Base-by-base conservation (phyloP, 805 yeast species). In the Metschnikowia amazonensis region DNA sequence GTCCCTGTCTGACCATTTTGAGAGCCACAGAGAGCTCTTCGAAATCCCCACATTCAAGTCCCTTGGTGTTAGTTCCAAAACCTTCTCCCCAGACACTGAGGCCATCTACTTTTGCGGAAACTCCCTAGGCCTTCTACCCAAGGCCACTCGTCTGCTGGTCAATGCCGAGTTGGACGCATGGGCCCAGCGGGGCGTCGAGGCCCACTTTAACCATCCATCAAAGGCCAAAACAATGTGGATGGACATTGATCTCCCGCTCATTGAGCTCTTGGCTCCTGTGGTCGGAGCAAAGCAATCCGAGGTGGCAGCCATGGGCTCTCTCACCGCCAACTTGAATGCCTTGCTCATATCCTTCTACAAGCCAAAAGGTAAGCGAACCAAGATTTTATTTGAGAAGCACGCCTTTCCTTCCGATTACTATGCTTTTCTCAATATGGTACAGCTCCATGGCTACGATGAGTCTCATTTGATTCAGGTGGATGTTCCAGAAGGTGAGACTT, bases 391-490 rank as follows among this genome's bases (percentile, higher is more conserved):
- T 60, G 98, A 90, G 59, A 81, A 81, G 55, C 85, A 83, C 47
- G 92, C 97, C 0, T 90, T 90, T 59, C 97, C 98, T 0, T 86
- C 96, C 0, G 98, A 90, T 62, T 86, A 78, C 66, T 90, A 89
- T 66, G 92, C 96, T 2, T 80, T 90, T 52, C 74, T 77, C 51
- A 86, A 87, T 58, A 82, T 86, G 61, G 88, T 79, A 23, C 72
- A 72, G 59, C 62, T 89, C 38, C 81, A 79, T 53, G 84, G 84
- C 2, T 51, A 38, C 50, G 60, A 60, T 45, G 59, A 76, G 36
- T 75, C 77, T 5, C 80, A 81, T 39, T 71, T 90, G 52, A 65
- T 92, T 29, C 87, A 83, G 56, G 44, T 87, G 33, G 69, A 65
- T 28, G 89, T 94, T 7, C 69, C 79, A n/a, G 60, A 61, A 2